Evolutionary conservation across 768 basidiomycete species (phyloP).

Genomic region (Kwoniella newhampshirensis): DNA sequence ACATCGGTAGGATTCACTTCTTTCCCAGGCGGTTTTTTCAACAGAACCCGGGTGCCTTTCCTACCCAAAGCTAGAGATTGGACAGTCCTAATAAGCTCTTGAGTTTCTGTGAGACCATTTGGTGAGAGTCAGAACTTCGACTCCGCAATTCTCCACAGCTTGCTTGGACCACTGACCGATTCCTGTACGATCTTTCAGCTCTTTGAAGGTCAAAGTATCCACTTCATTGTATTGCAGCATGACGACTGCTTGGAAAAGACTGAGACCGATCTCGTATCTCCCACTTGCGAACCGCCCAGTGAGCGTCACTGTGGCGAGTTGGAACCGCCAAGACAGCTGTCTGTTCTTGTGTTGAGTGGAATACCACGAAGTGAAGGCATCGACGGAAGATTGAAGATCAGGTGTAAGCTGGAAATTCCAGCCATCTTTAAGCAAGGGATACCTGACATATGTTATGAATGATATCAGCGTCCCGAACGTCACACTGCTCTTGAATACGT

Average conservation of each 20-base stretch:
- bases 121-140: background rate
- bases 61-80: conserved; percentile 85
- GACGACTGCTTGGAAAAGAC: conserved; percentile 84
- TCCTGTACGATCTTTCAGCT: conserved; percentile 67
- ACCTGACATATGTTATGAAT: background rate
- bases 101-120: conserved; percentile 24
- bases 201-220: conserved; percentile 62
- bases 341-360: conserved; percentile 72
- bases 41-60: conserved; percentile 76
- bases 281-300: conserved; percentile 63
- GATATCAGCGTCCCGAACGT: background rate
- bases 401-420: conserved; percentile 39
- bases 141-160: background rate
- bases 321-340: conserved; percentile 80
- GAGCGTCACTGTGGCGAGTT: conserved; percentile 77
- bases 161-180: conserved; percentile 80
- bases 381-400: conserved; percentile 73
- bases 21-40: conserved; percentile 72
- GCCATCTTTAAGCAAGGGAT: conserved; percentile 23
- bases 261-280: conserved; percentile 83
- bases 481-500: conserved; percentile 10
- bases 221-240: conserved; percentile 80
- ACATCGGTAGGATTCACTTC: conserved; percentile 74
- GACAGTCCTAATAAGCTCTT: conserved; percentile 74
- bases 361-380: conserved; percentile 69